Percentiles rank a stretch among this genome's conserved stretches.
Evolutionary conservation across 1,139 yeast genomes (phyloP).

Genomic region (Blastobotrys niveus): DNA sequence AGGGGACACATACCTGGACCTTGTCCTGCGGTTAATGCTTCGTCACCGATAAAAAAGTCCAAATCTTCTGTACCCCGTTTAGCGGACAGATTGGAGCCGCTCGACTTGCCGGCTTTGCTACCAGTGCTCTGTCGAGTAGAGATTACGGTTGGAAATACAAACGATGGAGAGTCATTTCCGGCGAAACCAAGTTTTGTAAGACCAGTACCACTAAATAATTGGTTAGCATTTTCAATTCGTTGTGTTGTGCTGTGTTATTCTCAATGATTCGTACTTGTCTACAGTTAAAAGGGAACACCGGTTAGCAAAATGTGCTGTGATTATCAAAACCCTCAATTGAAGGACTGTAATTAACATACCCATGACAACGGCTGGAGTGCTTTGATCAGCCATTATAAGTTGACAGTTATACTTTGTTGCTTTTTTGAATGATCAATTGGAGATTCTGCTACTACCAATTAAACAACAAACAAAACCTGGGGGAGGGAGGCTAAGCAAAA

Average conservation of each 20-base stretch:
- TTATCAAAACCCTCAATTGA: neutral
- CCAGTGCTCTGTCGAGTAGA: slow-evolving; percentile 58
- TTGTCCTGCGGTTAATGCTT: slow-evolving; percentile 81
- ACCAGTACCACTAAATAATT: slow-evolving; percentile 77
- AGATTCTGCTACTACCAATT: too few species aligned
- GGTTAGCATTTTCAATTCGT: slow-evolving; percentile 21
- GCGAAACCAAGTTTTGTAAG: slow-evolving; percentile 96
- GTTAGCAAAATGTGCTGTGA: too few species aligned
- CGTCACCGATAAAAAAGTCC: slow-evolving; percentile 93
- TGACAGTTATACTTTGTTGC: too few species aligned
- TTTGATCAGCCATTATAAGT: slow-evolving; percentile 32
- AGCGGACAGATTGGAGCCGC: slow-evolving; percentile 24
- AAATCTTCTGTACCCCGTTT: slow-evolving; percentile 92
- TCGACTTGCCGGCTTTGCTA: slow-evolving; percentile 32
- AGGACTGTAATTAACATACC: slow-evolving; percentile 41
- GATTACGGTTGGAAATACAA: slow-evolving; percentile 95
- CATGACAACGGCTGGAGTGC: slow-evolving; percentile 87
- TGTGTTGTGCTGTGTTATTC: slow-evolving; percentile 6
- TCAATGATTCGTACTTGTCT: slow-evolving; percentile 8
- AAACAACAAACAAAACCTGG: too few species aligned
- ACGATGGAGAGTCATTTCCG: slow-evolving; percentile 96
- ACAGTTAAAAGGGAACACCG: too few species aligned
- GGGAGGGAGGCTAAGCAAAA: too few species aligned
- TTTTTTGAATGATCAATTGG: too few species aligned
- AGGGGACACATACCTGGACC: slow-evolving; percentile 52